Percentiles rank a stretch among this genome's conserved stretches.
phyloP scores from a whole-genome alignment of 768 basidiomycete genomes.

The Russula olivacea region DNA sequence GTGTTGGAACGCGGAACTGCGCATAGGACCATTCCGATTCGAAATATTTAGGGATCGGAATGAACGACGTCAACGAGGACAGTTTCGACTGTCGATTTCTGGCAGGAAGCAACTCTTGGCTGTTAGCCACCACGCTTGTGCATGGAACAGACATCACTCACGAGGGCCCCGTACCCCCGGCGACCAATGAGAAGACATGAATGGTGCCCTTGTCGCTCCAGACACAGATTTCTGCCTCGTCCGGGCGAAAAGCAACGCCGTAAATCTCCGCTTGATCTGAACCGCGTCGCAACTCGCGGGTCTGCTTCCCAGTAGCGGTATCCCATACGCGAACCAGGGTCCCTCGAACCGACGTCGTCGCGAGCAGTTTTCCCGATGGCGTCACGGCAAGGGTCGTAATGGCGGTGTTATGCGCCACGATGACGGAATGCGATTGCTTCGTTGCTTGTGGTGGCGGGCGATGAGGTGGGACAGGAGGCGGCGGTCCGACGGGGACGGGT shows the following conservation, averaged over 20 bases:
- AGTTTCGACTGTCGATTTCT: conserved; percentile 84
- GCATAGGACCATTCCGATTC: conserved; percentile 97
- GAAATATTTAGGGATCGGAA: conserved; percentile 86
- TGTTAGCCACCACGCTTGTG: neutral
- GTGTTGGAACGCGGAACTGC: conserved; percentile 81
- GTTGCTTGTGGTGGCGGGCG: conserved; percentile 50
- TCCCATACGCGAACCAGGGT: conserved; percentile 90
- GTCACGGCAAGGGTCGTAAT: conserved; percentile 74
- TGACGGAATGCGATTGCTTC: conserved; percentile 70
- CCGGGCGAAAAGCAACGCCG: conserved; percentile 80
- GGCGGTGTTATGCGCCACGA: conserved; percentile 75
- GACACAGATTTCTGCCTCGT: conserved; percentile 81
- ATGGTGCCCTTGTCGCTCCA: conserved; percentile 97
- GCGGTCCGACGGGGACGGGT: conserved; percentile 51
- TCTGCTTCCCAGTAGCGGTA: conserved; percentile 58
- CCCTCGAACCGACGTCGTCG: conserved; percentile 78
- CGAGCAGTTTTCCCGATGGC: conserved; percentile 70
- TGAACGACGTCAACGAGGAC: conserved; percentile 70
- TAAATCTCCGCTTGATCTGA: conserved; percentile 89
- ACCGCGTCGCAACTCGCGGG: conserved; percentile 78
- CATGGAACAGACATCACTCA: conserved; percentile 36
- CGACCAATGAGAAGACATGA: conserved; percentile 72
- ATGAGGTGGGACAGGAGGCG: conserved; percentile 41
- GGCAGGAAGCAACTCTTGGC: neutral
- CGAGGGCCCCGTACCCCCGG: conserved; percentile 53